Conservation (phyloP, 2,329 filamentous ascomycete genomes). For the Monosporascus sp. region DNA sequence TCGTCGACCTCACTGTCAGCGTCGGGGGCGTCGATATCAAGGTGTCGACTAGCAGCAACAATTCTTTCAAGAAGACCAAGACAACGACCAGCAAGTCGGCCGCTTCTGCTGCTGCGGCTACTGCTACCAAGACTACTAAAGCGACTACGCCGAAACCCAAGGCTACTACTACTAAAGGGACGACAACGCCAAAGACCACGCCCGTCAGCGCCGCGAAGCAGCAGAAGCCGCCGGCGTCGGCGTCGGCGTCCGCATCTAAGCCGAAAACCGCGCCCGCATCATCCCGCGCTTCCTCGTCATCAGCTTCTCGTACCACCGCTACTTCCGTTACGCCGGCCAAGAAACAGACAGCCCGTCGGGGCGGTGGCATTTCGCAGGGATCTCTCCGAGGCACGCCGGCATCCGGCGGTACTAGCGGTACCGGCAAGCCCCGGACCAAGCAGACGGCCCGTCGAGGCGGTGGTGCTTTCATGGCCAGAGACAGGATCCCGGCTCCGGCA, state of each 20-base stretch:
- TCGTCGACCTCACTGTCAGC: constrained; percentile 19
- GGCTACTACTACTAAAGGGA: constrained; percentile 1
- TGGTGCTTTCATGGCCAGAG: constrained; percentile 11
- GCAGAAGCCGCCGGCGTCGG: background rate
- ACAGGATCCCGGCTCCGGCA: constrained; percentile 13
- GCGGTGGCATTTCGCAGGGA: constrained; percentile 15
- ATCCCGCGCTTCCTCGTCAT: constrained; percentile 1
- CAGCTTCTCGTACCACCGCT: background rate
- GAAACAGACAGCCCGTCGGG: constrained; percentile 15
- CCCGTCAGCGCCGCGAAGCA: constrained; percentile 5
- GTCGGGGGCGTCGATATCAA: constrained; percentile 23
- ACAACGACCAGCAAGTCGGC: background rate
- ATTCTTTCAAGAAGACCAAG: constrained; percentile 4
- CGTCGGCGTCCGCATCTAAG: background rate
- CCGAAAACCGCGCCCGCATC: constrained; percentile 1
- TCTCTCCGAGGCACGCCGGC: constrained; percentile 5
- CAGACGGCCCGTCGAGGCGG: constrained; percentile 23
- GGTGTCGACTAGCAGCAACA: constrained; percentile 15
- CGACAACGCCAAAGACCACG: constrained; percentile 9
- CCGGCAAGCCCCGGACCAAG: constrained; percentile 4
- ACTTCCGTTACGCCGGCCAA: constrained; percentile 3
- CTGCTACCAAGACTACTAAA: constrained; percentile 18
- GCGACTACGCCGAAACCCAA: constrained; percentile 6
- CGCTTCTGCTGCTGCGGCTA: background rate
- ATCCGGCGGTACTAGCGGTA: background rate